Conservation (phyloP, 768 basidiomycete species). For the Chalciporus sphaerocephalus region DNA sequence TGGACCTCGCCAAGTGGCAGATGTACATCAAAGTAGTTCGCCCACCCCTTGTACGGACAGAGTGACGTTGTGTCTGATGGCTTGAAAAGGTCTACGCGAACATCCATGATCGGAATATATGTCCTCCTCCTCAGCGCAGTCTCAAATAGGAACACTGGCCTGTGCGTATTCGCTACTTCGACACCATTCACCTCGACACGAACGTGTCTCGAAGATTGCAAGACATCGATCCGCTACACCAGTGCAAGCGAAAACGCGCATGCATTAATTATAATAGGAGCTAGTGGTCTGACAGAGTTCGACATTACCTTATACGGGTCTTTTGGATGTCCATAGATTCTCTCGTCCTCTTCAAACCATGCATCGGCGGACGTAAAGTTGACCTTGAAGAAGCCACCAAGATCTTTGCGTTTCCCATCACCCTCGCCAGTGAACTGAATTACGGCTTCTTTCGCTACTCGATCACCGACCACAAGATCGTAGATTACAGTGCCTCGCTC, state of each 20-base stretch:
- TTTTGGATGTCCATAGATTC: conserved; percentile 56
- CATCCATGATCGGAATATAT: conserved; percentile 59
- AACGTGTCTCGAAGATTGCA: conserved; percentile 57
- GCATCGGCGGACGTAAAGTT: conserved; percentile 48
- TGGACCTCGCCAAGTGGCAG: conserved; percentile 41
- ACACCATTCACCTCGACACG: conserved; percentile 58
- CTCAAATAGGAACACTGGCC: conserved; percentile 55
- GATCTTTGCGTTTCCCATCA: conserved; percentile 30
- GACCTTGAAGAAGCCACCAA: conserved; percentile 48
- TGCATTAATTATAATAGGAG: too few relatives aligned
- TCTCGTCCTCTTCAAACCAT: conserved; percentile 70
- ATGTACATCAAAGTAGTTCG: conserved; percentile 52
- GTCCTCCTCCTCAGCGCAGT: conserved; percentile 53
- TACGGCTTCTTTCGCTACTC: conserved; percentile 38
- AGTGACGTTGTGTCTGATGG: conserved; percentile 43
- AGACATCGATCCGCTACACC: conserved; percentile 57
- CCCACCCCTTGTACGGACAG: conserved; percentile 70
- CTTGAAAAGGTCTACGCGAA: conserved; percentile 45
- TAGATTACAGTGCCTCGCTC: conserved; percentile 36
- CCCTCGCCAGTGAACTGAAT: conserved; percentile 27
- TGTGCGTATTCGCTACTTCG: conserved; percentile 54
- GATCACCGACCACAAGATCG: conserved; percentile 44
- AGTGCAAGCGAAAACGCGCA: neutral
- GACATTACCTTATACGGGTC: conserved; percentile 61
- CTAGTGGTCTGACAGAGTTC: neutral